phyloP scores from a whole-genome alignment of 371 early-diverging fungal species.

The Chytridiales sp. region DNA sequence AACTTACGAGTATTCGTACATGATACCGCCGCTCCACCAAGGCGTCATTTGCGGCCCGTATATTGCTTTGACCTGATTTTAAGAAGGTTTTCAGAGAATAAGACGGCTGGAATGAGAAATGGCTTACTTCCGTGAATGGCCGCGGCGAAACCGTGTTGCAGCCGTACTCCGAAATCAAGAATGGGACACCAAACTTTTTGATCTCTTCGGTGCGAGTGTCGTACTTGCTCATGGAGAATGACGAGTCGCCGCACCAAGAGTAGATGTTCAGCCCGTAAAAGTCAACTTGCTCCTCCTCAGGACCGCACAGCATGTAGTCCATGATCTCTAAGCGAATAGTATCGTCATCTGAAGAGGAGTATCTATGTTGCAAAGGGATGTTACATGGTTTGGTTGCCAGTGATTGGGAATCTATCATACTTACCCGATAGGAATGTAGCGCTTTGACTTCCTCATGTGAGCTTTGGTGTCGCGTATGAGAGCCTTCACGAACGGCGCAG shows the following conservation, averaged over 20 bases:
- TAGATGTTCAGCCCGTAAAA: conserved; percentile 26
- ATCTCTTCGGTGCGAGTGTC: conserved; percentile 19
- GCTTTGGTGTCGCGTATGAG: conserved; percentile 25
- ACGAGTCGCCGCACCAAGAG: conserved; percentile 24
- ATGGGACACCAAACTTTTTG: conserved; percentile 6
- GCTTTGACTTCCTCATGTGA: conserved; percentile 4
- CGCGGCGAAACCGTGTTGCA: conserved; percentile 24
- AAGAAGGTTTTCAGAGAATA: neutral
- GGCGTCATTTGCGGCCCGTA: conserved; percentile 21
- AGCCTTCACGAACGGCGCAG: conserved; percentile 26
- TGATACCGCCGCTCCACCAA: conserved; percentile 18
- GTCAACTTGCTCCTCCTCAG: conserved; percentile 10
- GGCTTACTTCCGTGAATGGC: conserved; percentile 14
- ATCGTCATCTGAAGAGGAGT: conserved; percentile 16
- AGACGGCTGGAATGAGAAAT: neutral
- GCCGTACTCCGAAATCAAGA: conserved; percentile 24
- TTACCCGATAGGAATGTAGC: conserved; percentile 23
- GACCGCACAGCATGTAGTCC: conserved; percentile 17
- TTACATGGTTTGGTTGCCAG: neutral
- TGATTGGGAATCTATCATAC: neutral
- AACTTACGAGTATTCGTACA: no score
- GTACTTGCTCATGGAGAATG: conserved; percentile 10
- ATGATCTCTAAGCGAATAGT: neutral
- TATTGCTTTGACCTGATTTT: conserved; percentile 13
- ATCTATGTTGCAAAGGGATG: neutral